Evolutionary conservation across 768 basidiomycete genomes (phyloP), one percentile per base, ranked within the genome.

Genomic region (Kwoniella shandongensis): DNA sequence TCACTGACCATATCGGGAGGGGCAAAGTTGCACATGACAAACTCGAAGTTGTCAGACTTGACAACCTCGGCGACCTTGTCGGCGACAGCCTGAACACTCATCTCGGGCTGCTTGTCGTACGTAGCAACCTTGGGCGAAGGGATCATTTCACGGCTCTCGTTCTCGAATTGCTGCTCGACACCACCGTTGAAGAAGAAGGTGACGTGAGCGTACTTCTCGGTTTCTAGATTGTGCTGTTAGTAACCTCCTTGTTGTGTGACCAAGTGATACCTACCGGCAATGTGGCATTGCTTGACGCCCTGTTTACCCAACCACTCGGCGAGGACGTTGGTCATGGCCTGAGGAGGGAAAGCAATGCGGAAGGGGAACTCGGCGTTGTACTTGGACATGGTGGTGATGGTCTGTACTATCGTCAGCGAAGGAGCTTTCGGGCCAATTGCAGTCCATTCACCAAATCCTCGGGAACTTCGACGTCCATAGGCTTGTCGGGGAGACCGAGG

Each of bases 151-250:
- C 93, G 81, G 65, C 89, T 87, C 73, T 96, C 93, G 30, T 80
- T 76, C 13, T 83, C 80, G 77, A 89, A 97, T 69, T 93, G 89
- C 73, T 91, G 89, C 80, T 96, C 93, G 26, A 91, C 85, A 54
- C 92, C 92, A 13, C 92, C 93, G 77, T 94, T 96, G 83, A 96
- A 94, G 83, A 94, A 96, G 81, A 96, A 94, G 0, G 92, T 97
- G 53, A 97, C 89, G 72, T 97, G 92, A 1, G 91, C 91, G 76
- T 93, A 97, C 78, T 97, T 94, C 76, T 94, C 92, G n/a, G 92
- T 94, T 76, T 96, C 92, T 83, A 70, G 17, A 15, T 10, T 8
- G 23, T 23, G 6, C 17, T 5, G 22, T 42, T 23, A 18, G 40
- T 18, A 23, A 6, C 6, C 22, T 23, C 8, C 7, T n/a, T n/a